Evolutionary conservation across 2,329 filamentous ascomycete species (phyloP), one percentile per base, ranked within the genome.

Genomic region (Penicillium hesseltinei): DNA sequence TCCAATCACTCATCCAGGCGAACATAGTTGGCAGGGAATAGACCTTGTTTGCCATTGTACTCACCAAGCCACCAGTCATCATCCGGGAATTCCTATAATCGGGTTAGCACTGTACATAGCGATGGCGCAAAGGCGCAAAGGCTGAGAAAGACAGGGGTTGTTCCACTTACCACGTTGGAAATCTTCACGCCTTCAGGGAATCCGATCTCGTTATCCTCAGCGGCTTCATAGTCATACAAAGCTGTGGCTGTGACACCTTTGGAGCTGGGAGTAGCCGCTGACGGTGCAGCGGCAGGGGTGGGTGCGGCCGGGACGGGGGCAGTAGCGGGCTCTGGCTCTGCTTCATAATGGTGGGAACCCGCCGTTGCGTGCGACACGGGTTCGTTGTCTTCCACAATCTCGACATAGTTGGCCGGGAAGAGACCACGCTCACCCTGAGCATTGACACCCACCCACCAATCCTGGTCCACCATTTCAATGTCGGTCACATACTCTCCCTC

Each of bases 371-470:
- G 74, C n/a, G 73, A 71, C 35, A 48, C 40, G 21, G 49, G 51
- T 19, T 69, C 67, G 25, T 84, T 82, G 25, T 84, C 88, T 38
- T 89, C 88, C 36, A 94, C 81, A 23, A 96, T 75, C 73, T 96
- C 92, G 52, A 99, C 93, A 65, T 99, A 99, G 80, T 97, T 97
- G 78, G 91, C 94, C 5, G 94, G 94, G 82, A 99, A 97, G 36
- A 99, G 81, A 47, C 94, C 94, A 57, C 82, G 88, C 75, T 97
- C 91, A 66, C 94, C 94, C 60, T 81, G 82, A 23, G 83, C 79
- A 78, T 97, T 99, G 64, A 89, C 90, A 43, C 95, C 94, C 84
- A 96, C 89, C 94, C 94, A 99, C 94, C 94, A 99, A 72, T 99
- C 93, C 51, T 95, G 89, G 67, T 97, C 94, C 2, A 99, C 91